Percentiles rank a stretch among this genome's conserved stretches.
These are phyloP conservation scores for Cladorrhinum sp. DNA, from an alignment of 2,329 filamentous ascomycete species.

Conservation along the genomic window DNA sequence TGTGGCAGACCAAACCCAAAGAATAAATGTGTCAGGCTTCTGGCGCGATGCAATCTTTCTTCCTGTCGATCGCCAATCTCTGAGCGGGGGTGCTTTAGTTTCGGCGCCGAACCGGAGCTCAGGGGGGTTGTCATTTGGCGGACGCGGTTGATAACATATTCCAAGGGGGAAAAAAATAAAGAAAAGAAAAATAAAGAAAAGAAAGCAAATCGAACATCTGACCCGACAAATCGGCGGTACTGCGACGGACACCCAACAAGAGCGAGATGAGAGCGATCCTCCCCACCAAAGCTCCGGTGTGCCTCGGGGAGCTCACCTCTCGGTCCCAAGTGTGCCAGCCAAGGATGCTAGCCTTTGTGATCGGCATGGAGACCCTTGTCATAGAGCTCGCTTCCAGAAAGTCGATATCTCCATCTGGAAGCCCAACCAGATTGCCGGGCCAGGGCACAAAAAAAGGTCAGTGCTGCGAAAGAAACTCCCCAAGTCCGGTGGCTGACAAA, in stretches of 20 bases:
- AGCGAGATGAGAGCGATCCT: background rate
- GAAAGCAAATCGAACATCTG: background rate
- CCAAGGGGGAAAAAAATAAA: background rate
- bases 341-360: background rate
- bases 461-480: conserved; percentile 6
- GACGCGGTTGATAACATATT: background rate
- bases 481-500: background rate
- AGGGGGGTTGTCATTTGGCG: background rate
- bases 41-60: background rate
- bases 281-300: background rate
- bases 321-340: background rate
- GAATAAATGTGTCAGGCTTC: background rate
- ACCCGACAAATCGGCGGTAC: background rate
- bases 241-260: background rate
- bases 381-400: conserved; percentile 25
- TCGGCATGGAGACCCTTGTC: conserved; percentile 7
- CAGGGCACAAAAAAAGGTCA: conserved; percentile 14
- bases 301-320: background rate
- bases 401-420: conserved; percentile 18
- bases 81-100: background rate
- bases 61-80: background rate
- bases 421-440: conserved; percentile 27
- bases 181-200: background rate
- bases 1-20: conserved; percentile 16
- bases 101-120: background rate